Conservation (phyloP, 345 rosid genomes). For the Noccaea caerulescens region DNA sequence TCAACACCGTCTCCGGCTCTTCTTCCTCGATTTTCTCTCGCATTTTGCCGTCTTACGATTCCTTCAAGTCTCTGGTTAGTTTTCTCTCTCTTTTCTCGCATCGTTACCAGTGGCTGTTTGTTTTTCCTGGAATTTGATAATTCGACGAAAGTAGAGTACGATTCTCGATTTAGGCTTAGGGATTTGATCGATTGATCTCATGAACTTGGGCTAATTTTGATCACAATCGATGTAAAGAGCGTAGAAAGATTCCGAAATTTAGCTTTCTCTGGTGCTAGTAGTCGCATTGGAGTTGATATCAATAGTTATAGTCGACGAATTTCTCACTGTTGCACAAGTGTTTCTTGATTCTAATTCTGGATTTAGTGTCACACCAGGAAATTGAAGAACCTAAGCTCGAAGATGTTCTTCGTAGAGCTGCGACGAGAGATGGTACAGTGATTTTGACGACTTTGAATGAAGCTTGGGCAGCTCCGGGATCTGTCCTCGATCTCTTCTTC, state of each 20-base stretch:
- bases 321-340: background rate
- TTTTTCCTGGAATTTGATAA: background rate
- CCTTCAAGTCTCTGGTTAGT: constrained; percentile 25
- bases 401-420: constrained; percentile 62
- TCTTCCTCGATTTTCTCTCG: constrained; percentile 39
- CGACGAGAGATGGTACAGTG: constrained; percentile 62
- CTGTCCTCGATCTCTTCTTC: constrained; percentile 72
- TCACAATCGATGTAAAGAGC: background rate
- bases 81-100: background rate
- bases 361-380: background rate
- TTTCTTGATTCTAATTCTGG: constrained; percentile 2
- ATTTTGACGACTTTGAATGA: constrained; percentile 80
- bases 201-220: background rate
- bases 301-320: background rate
- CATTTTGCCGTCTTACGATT: constrained; percentile 17
- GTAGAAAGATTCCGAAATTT: background rate
- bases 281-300: background rate
- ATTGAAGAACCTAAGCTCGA: constrained; percentile 56
- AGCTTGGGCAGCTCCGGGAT: constrained; percentile 79
- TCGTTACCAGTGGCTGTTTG: background rate
- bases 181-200: constrained; percentile 15
- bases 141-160: background rate
- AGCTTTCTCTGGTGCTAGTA: constrained; percentile 1
- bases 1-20: constrained; percentile 33
- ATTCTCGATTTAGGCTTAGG: constrained; percentile 1